Conservation (phyloP, 2,329 filamentous ascomycete species). For the Epichloe sibirici region DNA sequence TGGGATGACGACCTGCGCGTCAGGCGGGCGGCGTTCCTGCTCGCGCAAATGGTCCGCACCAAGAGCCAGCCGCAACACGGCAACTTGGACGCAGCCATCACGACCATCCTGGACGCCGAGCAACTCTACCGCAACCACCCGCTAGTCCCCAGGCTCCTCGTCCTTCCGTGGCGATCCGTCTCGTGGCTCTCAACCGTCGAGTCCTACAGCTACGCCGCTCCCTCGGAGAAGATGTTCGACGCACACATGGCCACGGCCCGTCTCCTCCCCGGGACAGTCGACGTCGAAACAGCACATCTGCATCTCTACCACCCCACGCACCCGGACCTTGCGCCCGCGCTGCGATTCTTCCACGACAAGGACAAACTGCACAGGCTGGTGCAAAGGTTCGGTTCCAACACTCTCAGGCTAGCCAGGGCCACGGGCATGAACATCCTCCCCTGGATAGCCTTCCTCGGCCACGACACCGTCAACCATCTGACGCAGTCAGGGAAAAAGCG, state of each 20-base stretch:
- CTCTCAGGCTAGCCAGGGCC: constrained; percentile 15
- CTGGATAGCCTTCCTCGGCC: constrained; percentile 28
- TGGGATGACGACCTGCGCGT: constrained; percentile 12
- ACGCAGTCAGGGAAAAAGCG: constrained; percentile 25
- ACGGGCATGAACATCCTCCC: constrained; percentile 21
- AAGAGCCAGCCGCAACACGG: constrained; percentile 25
- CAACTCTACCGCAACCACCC: constrained; percentile 25
- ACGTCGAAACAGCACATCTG: constrained; percentile 40
- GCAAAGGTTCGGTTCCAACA: constrained; percentile 13
- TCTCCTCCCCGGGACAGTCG: constrained; percentile 23
- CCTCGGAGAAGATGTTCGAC: constrained; percentile 38
- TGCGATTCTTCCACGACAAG: constrained; percentile 31
- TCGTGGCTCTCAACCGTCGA: constrained; percentile 42
- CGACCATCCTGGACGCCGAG: constrained; percentile 34
- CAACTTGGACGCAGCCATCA: constrained; percentile 38
- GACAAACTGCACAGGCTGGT: constrained; percentile 18
- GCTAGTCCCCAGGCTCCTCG: constrained; percentile 24
- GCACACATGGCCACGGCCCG: constrained; percentile 36
- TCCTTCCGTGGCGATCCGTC: constrained; percentile 32
- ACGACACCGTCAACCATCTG: constrained; percentile 36
- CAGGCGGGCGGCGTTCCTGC: constrained; percentile 19
- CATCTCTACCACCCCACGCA: constrained; percentile 41
- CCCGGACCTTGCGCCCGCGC: constrained; percentile 34
- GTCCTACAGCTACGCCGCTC: constrained; percentile 30
- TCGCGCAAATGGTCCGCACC: constrained; percentile 31